These are phyloP conservation scores for Stygiomarasmius scandens DNA, from an alignment of 1,284 basidiomycete species.

Conservation along the genomic window DNA sequence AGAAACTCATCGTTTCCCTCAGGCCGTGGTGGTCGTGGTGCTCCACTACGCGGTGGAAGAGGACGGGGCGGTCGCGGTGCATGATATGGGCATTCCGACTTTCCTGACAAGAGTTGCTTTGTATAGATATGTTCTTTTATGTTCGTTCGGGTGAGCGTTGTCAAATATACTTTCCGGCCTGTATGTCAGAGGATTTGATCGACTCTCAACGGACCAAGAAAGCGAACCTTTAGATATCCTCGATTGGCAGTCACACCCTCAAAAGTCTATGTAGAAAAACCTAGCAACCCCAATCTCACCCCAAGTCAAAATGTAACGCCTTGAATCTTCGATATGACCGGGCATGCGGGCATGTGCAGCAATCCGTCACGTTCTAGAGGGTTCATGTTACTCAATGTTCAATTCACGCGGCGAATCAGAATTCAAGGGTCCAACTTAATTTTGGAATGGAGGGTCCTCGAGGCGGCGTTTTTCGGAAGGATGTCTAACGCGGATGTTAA, in stretches of 20 bases:
- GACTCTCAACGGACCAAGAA: no score
- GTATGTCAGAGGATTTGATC: no score
- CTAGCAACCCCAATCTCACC: no score
- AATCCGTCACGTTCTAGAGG: no score
- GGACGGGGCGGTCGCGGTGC: constrained; percentile 10
- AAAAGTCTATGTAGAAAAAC: no score
- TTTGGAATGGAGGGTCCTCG: background rate
- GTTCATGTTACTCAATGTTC: background rate
- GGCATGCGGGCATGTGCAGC: no score
- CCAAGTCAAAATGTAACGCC: background rate
- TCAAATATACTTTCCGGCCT: background rate
- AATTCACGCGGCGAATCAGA: background rate
- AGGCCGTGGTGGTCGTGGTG: constrained; percentile 43
- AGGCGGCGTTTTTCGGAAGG: background rate
- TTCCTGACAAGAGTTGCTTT: no score
- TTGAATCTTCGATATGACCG: background rate
- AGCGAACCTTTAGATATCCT: no score
- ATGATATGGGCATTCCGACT: background rate
- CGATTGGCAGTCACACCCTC: background rate
- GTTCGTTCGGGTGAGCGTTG: background rate
- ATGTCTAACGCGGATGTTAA: background rate
- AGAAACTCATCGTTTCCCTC: constrained; percentile 9
- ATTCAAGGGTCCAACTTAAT: background rate
- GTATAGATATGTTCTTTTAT: background rate
- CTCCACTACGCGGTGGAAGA: constrained; percentile 33